Evolutionary conservation across 129 eudicot species (phyloP).

Genomic region (Artemisia tridentata): DNA sequence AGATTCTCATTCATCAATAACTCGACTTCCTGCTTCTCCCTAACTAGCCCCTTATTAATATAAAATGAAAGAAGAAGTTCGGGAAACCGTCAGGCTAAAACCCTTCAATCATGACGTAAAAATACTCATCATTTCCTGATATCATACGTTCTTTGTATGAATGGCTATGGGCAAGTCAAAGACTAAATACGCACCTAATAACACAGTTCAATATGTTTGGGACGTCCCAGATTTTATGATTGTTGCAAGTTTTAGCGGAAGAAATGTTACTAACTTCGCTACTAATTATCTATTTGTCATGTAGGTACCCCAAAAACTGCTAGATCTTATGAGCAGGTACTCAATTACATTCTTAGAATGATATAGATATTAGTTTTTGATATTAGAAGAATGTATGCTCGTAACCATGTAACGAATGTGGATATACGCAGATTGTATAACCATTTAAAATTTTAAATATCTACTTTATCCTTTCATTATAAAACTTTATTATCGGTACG

Average conservation of each 20-base stretch:
- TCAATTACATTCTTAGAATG: not conserved
- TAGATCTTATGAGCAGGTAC: slow-evolving; percentile 62
- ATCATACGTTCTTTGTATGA: not conserved
- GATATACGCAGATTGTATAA: not conserved
- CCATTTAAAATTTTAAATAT: not conserved
- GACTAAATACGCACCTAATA: not conserved
- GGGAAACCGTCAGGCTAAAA: no score
- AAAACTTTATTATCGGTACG: not conserved
- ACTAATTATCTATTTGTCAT: slow-evolving; percentile 19
- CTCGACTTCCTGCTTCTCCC: no score
- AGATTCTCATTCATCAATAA: no score
- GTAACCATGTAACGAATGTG: not conserved
- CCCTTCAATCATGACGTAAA: not conserved
- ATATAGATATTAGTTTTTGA: not conserved
- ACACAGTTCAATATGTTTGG: not conserved
- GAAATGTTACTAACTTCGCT: slow-evolving; percentile 1
- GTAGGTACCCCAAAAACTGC: slow-evolving; percentile 58
- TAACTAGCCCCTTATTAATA: no score
- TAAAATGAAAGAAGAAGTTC: no score
- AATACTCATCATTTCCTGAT: not conserved
- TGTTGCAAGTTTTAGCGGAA: not conserved
- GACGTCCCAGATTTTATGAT: not conserved
- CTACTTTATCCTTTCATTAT: not conserved
- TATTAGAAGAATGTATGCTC: no score
- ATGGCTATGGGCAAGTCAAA: not conserved